phyloP scores from a whole-genome alignment of 805 yeast genomes.

The Kodamaea restingae region DNA sequence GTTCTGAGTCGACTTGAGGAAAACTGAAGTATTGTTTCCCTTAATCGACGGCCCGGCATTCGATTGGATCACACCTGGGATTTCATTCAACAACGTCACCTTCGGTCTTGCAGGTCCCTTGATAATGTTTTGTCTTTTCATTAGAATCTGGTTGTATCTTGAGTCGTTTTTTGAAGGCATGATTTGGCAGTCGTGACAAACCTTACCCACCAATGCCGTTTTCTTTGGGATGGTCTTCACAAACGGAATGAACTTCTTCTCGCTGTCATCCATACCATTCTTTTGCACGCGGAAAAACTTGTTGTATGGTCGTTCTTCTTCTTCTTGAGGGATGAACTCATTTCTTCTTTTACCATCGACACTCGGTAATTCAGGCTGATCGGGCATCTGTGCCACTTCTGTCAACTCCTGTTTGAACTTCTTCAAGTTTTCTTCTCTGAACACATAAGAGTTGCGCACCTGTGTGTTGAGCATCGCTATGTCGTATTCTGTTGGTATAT shows the following conservation, averaged over 20 bases:
- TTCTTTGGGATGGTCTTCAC: constrained; percentile 86
- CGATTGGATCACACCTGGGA: constrained; percentile 84
- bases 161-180: constrained; percentile 73
- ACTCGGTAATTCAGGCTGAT: constrained; percentile 45
- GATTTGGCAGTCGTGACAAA: constrained; percentile 88
- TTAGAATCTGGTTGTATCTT: constrained; percentile 60
- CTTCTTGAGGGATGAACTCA: constrained; percentile 10
- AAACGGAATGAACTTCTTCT: constrained; percentile 59
- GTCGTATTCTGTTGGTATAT: constrained; percentile 81
- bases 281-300: constrained; percentile 30
- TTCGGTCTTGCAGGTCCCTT: constrained; percentile 50
- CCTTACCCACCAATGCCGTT: constrained; percentile 80
- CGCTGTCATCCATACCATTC: constrained; percentile 22
- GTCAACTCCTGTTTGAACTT: constrained; percentile 50
- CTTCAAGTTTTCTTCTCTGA: constrained; percentile 78
- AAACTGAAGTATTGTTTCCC: constrained; percentile 61
- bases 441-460: constrained; percentile 81
- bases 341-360: constrained; percentile 17
- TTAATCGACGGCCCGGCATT: constrained; percentile 81
- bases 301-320: constrained; percentile 11
- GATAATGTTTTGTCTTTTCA: constrained; percentile 50
- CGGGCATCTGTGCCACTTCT: constrained; percentile 50
- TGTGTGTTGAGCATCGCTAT: constrained; percentile 70
- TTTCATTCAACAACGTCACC: constrained; percentile 68
- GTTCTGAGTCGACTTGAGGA: constrained; percentile 44